Evolutionary conservation across 495 filamentous ascomycete species (phyloP), one percentile per base, ranked within the genome.

Genomic region (Aspergillus ostianus): DNA sequence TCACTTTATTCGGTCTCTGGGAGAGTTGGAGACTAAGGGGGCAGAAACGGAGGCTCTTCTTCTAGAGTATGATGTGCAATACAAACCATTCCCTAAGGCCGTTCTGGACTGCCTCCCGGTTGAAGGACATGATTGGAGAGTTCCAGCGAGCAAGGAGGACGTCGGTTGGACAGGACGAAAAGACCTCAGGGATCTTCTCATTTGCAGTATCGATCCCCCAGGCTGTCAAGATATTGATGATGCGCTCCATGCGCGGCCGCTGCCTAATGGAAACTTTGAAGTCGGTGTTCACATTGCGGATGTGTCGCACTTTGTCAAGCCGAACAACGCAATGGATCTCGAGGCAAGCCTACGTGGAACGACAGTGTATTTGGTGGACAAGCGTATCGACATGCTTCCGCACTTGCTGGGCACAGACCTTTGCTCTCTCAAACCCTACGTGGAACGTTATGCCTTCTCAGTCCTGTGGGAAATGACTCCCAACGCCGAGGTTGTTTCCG

Each of bases 251-350:
- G 92, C 94, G 15, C 81, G 86, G 36, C 80, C 78, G 36, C 76
- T 98, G 45, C 89, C 91, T 2, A 98, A 97, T 66, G 94, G 95
- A 23, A 98, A 98, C 70, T 91, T 87, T 62, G 91, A 98, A 76
- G 91, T 98, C 13, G 94, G 94, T 56, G 94, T 98, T n/a, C 95
- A 98, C 69, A 98, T 98, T 70, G 94, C 94, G 47, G 94, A 98
- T 68, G 94, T 98, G 19, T 97, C 95, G 17, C 91, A 98, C 70
- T 98, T 98, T 64, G 95, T 98, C 70, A 95, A 93, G 74, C 93
- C 95, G 27, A 91, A 91, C 70, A 98, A 94, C 70, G 86, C 94
- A 46, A 98, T 98, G 95, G 95, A 98, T 70, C 82, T 83, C 21
- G 94, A 98, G 75, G 94, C 94, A 2, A 92, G 90, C 67, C 83